phyloP scores from a whole-genome alignment of 768 basidiomycete genomes.

The Dacryopinax primogenitus region DNA sequence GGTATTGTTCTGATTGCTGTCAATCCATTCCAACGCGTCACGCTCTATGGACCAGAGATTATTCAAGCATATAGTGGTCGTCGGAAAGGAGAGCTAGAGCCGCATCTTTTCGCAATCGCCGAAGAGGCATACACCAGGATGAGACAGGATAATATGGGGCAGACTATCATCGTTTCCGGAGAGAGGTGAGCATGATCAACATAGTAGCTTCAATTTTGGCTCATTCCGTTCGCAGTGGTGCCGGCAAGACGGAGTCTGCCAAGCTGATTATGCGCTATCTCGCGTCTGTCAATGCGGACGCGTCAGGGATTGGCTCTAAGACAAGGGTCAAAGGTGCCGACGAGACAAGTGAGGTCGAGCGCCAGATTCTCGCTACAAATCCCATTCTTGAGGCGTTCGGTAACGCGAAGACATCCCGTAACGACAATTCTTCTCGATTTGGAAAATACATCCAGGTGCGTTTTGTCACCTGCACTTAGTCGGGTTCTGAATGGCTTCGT shows the following conservation, averaged over 20 bases:
- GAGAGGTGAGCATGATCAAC: slow-evolving; percentile 55
- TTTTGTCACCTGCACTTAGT: too few relatives aligned
- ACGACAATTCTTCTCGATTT: slow-evolving; percentile 97
- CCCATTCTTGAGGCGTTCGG: slow-evolving; percentile 98
- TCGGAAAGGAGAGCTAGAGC: slow-evolving; percentile 87
- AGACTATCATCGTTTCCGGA: slow-evolving; percentile 97
- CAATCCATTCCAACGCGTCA: slow-evolving; percentile 96
- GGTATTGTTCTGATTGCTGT: slow-evolving; percentile 98
- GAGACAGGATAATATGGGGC: slow-evolving; percentile 84
- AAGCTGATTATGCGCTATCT: slow-evolving; percentile 99
- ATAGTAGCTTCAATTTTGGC: slow-evolving; percentile 15
- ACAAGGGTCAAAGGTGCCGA: slow-evolving; percentile 62
- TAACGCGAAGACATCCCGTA: slow-evolving; percentile 97
- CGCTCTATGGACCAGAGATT: slow-evolving; percentile 91
- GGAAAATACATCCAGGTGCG: slow-evolving; percentile 98
- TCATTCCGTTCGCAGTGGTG: slow-evolving; percentile 52
- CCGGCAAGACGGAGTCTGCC: slow-evolving; percentile 97
- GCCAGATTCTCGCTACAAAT: slow-evolving; percentile 97
- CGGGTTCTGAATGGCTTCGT: not conserved
- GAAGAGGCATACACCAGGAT: slow-evolving; percentile 98
- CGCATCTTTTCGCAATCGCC: slow-evolving; percentile 96
- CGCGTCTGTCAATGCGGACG: slow-evolving; percentile 86
- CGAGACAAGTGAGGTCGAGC: slow-evolving; percentile 87
- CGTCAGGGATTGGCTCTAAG: slow-evolving; percentile 39
- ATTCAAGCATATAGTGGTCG: slow-evolving; percentile 93